phyloP scores from a whole-genome alignment of 2,329 filamentous ascomycete species.

The Trichoderma simmonsii region DNA sequence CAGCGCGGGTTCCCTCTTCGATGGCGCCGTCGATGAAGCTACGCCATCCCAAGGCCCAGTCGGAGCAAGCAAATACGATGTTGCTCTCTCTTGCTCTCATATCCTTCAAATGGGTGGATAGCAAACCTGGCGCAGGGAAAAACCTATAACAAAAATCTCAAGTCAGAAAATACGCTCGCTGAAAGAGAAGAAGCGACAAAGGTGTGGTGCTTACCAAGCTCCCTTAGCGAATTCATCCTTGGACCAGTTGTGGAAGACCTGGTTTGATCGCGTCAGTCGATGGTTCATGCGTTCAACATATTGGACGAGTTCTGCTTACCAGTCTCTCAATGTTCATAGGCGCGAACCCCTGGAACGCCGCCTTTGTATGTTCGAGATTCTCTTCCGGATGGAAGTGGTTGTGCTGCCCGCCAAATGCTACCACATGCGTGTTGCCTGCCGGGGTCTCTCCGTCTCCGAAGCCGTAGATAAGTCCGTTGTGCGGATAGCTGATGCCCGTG shows the following conservation, averaged over 20 bases:
- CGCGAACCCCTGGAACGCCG: neutral
- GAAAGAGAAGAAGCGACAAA: neutral
- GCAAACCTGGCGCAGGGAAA: constrained; percentile 5
- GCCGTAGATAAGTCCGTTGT: constrained; percentile 9
- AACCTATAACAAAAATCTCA: neutral
- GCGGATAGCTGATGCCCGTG: constrained; percentile 9
- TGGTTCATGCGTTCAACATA: neutral
- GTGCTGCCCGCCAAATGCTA: constrained; percentile 9
- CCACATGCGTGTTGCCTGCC: constrained; percentile 5
- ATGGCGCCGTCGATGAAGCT: constrained; percentile 12
- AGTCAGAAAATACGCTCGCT: neutral
- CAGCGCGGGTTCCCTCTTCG: constrained; percentile 11
- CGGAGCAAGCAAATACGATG: constrained; percentile 8
- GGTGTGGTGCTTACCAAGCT: neutral
- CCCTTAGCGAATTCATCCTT: constrained; percentile 11
- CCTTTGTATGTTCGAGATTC: constrained; percentile 7
- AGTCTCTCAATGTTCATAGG: constrained; percentile 9
- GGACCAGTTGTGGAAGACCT: constrained; percentile 15
- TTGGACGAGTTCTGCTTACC: neutral
- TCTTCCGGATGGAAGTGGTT: constrained; percentile 9
- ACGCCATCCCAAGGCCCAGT: constrained; percentile 13
- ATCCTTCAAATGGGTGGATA: constrained; percentile 9
- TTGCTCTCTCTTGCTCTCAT: constrained; percentile 7
- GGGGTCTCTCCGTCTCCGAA: constrained; percentile 5
- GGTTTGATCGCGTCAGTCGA: neutral